Conservation (phyloP, 2,329 filamentous ascomycete genomes). For the Aspergillus chevalieri region DNA sequence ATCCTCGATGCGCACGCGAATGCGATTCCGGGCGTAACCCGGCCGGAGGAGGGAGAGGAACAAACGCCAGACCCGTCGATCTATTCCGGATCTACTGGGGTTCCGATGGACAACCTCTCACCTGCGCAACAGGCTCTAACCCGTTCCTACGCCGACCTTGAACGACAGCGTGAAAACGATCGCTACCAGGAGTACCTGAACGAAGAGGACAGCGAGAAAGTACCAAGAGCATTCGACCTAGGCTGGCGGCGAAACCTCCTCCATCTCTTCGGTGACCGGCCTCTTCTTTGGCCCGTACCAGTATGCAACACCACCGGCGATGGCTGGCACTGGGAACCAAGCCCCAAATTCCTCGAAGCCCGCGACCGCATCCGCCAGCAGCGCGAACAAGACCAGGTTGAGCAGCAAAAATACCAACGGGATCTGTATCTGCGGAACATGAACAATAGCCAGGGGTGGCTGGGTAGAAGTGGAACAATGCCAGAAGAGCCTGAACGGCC, state of each 20-base stretch:
- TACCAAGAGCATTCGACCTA: slow-evolving; percentile 90
- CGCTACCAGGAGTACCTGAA: slow-evolving; percentile 78
- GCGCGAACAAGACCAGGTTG: slow-evolving; percentile 23
- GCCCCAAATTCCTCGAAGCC: slow-evolving; percentile 67
- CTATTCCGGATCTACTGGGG: slow-evolving; percentile 6
- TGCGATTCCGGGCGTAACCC: slow-evolving; percentile 69
- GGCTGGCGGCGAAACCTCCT: slow-evolving; percentile 72
- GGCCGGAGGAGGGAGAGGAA: slow-evolving; percentile 74
- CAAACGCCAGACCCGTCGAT: slow-evolving; percentile 32
- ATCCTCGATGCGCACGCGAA: slow-evolving; percentile 77
- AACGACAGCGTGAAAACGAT: slow-evolving; percentile 58
- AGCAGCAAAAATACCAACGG: slow-evolving; percentile 28
- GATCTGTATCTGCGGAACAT: slow-evolving; percentile 31
- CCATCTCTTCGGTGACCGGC: slow-evolving; percentile 73
- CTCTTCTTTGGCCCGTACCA: slow-evolving; percentile 70
- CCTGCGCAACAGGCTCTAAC: slow-evolving; percentile 43
- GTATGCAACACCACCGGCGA: slow-evolving; percentile 82
- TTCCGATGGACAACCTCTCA: slow-evolving; percentile 22
- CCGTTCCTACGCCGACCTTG: slow-evolving; percentile 49
- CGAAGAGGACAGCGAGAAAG: slow-evolving; percentile 76
- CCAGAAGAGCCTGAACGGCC: slow-evolving; percentile 25
- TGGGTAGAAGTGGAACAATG: slow-evolving; percentile 8
- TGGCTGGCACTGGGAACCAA: slow-evolving; percentile 91
- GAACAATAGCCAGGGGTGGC: slow-evolving; percentile 25
- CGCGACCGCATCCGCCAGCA: slow-evolving; percentile 26